These are phyloP conservation scores for Dactylorhiza incarnata DNA, from an alignment of 106 monocot genomes.

Conservation along the genomic window DNA sequence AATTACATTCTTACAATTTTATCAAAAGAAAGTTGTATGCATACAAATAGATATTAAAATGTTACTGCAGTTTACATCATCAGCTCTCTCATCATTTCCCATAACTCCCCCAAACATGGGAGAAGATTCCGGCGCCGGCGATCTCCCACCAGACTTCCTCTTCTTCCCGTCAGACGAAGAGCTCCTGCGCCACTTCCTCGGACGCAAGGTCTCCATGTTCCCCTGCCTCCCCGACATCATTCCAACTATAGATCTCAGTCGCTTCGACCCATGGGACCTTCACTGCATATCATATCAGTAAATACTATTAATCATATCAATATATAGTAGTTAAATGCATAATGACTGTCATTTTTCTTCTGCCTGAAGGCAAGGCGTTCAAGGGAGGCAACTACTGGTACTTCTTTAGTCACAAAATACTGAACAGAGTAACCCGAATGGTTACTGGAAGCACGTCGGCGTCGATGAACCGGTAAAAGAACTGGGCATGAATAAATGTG, in stretches of 20 bases:
- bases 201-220: slow-evolving; percentile 38
- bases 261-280: slow-evolving; percentile 75
- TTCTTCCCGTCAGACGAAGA: slow-evolving; percentile 94
- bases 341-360: background rate
- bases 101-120: slow-evolving; percentile 22
- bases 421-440: slow-evolving; percentile 31
- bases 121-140: slow-evolving; percentile 16
- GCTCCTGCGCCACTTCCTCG: slow-evolving; percentile 80
- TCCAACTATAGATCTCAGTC: slow-evolving; percentile 52
- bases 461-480: slow-evolving; percentile 44
- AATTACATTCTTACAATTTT: too few species aligned
- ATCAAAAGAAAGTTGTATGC: too few species aligned
- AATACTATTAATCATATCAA: background rate
- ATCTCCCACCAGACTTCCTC: slow-evolving; percentile 77
- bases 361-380: slow-evolving; percentile 60
- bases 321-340: background rate
- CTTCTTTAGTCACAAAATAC: slow-evolving; percentile 17
- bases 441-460: slow-evolving; percentile 44
- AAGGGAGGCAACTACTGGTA: slow-evolving; percentile 64
- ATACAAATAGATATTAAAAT: too few species aligned
- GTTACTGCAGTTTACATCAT: background rate
- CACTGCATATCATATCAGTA: slow-evolving; percentile 46
- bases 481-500: slow-evolving; percentile 63
- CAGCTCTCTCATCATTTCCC: background rate
- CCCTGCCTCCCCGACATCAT: slow-evolving; percentile 72